Base-by-base conservation (phyloP, 768 basidiomycete species). In the Ephemerocybe angulata region DNA sequence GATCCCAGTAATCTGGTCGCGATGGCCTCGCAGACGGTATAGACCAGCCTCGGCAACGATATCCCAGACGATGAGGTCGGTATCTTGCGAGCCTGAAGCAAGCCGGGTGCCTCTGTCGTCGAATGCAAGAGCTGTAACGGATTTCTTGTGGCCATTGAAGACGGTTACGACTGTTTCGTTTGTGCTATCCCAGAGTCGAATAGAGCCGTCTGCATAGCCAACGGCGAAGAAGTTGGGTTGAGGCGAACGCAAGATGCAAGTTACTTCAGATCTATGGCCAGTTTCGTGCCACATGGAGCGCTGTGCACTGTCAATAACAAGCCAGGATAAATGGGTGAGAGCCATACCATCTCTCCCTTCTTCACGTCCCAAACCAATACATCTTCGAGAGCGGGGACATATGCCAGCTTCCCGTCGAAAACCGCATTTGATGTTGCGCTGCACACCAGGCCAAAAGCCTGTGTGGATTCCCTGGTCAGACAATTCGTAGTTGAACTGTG, bases 311-410 rank as follows among this genome's bases (percentile, higher is more conserved):
- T 48, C 52, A 40, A 52, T 29, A 13, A 2, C 4, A 41, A 21
- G 11, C 8, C n/a, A 35, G 52, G 21, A 51, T 24, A 24, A 27
- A n/a, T n/a, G 3, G 11, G 2, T 1, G 21, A 33, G n/a, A 62
- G n/a, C n/a, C 82, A 41, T 62, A 94, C 94, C 90, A 94, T 90
- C 62, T 91, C 83, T 12, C 96, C 94, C 62, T 88, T 94, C 76
- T 98, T 98, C 35, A 98, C 82, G 68, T 98, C 93, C 95, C 96
- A 98, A n/a, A 98, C 93, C 50, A 98, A 76, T 10, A 99, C 88
- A 73, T 99, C 97, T 69, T 99, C 97, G 57, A 97, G 78, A 1
- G 90, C 96, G 10, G 96, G 92, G 22, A 96, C 94, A 73, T 90
- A 98, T 2, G 95, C 97, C 25, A 88, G 69, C 70, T 85, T 89